Evolutionary conservation across 2,329 filamentous ascomycete genomes (phyloP), one percentile per base, ranked within the genome.

Genomic region (Alternaria ethzedia): DNA sequence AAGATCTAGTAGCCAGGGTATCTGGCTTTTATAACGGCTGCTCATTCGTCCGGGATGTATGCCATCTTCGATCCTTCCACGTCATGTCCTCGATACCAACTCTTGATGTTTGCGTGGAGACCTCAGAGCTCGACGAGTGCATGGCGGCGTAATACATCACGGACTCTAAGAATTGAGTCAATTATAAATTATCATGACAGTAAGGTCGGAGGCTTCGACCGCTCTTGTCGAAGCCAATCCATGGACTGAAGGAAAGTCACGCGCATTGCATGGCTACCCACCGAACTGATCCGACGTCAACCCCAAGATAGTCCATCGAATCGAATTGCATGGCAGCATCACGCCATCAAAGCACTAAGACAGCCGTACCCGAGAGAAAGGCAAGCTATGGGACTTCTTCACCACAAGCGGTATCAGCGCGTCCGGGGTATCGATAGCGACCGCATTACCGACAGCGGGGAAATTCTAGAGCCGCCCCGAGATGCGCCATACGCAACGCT

Each of bases 391-490:
- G 54, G 52, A 59, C 28, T 64, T 57, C 7, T 57, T 60, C 54
- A 45, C 60, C 60, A 30, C 46, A 63, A 55, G 28, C 32, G 54
- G 52, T 26, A 50, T 43, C 44, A 57, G 52, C 21, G 26, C 32
- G 25, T 54, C 51, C 26, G 54, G 65, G 59, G 49, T 51, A 41
- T 51, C 43, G 62, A 67, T 67, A 65, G 57, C 52, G 51, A 63
- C 20, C 49, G 54, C 60, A 57, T 45, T 55, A 28, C 45, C 52
- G 55, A 62, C 63, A 54, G 68, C 66, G 66, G 64, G 65, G 67
- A 62, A 66, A 43, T 46, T 54, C 50, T 63, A 47, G 54, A 66
- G 66, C 54, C 64, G 63, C 59, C 61, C 56, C 64, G 54, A 58
- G 61, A 67, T 60, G 63, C 59, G 57, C 61, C 59, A 21, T 21